Evolutionary conservation across 768 basidiomycete species (phyloP).

Genomic region (Cystobasidium ongulense): DNA sequence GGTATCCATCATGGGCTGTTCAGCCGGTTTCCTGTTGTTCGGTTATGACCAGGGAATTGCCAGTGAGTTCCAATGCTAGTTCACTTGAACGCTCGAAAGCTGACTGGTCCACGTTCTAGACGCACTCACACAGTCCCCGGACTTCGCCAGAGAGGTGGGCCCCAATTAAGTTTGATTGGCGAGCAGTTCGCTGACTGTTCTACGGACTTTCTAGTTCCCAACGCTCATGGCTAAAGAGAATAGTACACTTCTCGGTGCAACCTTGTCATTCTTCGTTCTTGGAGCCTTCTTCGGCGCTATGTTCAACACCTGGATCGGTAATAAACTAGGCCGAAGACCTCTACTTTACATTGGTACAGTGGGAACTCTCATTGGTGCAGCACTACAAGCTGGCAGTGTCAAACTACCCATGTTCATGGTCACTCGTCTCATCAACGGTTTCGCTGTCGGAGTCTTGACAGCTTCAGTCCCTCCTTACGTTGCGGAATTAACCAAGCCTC

Average conservation of each 20-base stretch:
- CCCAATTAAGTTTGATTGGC: not conserved
- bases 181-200: not conserved
- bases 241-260: slow-evolving; percentile 14
- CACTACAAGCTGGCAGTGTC: slow-evolving; percentile 32
- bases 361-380: slow-evolving; percentile 15
- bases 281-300: slow-evolving; percentile 18
- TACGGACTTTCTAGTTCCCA: not conserved
- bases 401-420: slow-evolving; percentile 37
- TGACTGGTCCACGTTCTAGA: not conserved
- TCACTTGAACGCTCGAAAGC: not conserved
- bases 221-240: slow-evolving; percentile 10
- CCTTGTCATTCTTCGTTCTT: slow-evolving; percentile 2
- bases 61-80: not conserved
- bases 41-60: slow-evolving; percentile 19
- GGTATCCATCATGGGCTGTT: slow-evolving; percentile 5
- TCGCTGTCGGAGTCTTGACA: slow-evolving; percentile 39
- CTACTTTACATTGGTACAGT: not conserved
- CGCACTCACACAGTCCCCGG: slow-evolving; percentile 12
- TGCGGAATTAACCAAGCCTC: slow-evolving; percentile 38
- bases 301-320: slow-evolving; percentile 10
- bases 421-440: slow-evolving; percentile 38
- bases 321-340: slow-evolving; percentile 11
- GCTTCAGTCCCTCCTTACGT: slow-evolving; percentile 35
- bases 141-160: not conserved
- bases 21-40: slow-evolving; percentile 17